Evolutionary conservation across 2,329 filamentous ascomycete species (phyloP).

Genomic region (Calonectria leucothoes): DNA sequence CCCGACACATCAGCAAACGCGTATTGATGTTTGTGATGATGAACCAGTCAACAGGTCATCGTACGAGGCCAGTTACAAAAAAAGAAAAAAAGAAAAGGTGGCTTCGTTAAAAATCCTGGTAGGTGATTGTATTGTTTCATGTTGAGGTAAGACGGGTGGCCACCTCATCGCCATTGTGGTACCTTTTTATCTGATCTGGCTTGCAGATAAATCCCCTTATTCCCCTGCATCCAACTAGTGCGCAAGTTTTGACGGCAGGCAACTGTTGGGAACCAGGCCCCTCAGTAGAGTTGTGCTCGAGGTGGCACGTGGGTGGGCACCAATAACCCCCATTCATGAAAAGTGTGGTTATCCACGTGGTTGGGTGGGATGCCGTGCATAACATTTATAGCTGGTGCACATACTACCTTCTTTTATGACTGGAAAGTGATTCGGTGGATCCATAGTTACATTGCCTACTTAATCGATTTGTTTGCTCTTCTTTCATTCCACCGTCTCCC

Average conservation of each 20-base stretch:
- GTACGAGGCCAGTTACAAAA: too few relatives aligned
- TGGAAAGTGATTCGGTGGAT: too few relatives aligned
- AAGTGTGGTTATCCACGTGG: background rate
- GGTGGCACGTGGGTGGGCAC: background rate
- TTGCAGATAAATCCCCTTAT: background rate
- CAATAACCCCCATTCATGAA: background rate
- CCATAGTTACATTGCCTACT: too few relatives aligned
- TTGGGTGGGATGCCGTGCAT: background rate
- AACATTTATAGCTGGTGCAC: background rate
- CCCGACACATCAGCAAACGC: background rate
- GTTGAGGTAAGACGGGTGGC: background rate
- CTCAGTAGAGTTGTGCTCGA: background rate
- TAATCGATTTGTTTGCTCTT: background rate
- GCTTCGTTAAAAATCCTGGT: background rate
- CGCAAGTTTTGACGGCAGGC: background rate
- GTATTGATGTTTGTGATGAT: background rate
- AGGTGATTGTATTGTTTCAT: background rate
- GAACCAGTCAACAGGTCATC: background rate
- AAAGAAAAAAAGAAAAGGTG: too few relatives aligned
- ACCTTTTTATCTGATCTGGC: background rate
- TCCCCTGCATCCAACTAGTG: background rate
- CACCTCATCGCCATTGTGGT: background rate
- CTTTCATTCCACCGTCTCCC: background rate
- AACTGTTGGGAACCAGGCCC: background rate
- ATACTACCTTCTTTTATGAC: too few relatives aligned